A percentile compares a stretch with the other conserved stretches of the same genome.
Evolutionary conservation across 441 rosid genomes (phyloP).

Genomic region (Arabidopsis hybrid): DNA sequence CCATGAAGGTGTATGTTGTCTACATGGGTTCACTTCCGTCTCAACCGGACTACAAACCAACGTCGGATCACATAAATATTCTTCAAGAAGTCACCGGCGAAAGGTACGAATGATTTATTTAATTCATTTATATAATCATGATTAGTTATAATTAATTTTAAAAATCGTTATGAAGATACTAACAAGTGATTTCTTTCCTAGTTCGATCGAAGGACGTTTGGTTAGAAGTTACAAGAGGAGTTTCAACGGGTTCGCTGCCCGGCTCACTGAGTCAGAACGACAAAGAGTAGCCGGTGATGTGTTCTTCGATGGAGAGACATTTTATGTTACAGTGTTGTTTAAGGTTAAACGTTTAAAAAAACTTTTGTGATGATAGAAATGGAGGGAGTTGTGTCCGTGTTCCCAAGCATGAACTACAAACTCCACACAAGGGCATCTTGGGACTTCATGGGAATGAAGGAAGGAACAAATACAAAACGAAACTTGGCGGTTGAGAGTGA

Average conservation of each 20-base stretch:
- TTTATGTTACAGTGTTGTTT: neutral
- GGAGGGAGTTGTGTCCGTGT: conserved; percentile 45
- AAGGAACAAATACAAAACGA: conserved; percentile 18
- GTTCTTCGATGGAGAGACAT: neutral
- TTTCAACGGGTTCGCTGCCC: conserved; percentile 34
- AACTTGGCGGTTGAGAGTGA: conserved; percentile 33
- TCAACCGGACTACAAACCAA: conserved; percentile 37
- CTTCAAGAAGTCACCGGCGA: conserved; percentile 41
- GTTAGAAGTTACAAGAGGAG: conserved; percentile 61
- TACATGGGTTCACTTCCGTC: conserved; percentile 63
- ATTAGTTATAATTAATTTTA: neutral
- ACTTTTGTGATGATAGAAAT: conserved; percentile 26
- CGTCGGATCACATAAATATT: conserved; percentile 48
- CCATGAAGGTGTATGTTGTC: conserved; percentile 55
- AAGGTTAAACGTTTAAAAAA: neutral
- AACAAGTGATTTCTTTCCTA: neutral
- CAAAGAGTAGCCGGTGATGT: conserved; percentile 23
- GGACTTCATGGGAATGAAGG: conserved; percentile 39
- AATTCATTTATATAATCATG: neutral
- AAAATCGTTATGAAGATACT: neutral
- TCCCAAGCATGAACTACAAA: conserved; percentile 27
- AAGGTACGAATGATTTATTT: conserved; percentile 25
- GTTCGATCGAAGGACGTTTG: conserved; percentile 40
- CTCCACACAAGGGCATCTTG: conserved; percentile 38
- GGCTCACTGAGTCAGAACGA: conserved; percentile 30